These are phyloP conservation scores for Geosmithia flava DNA, from an alignment of 2,329 filamentous ascomycete species.

Conservation along the genomic window DNA sequence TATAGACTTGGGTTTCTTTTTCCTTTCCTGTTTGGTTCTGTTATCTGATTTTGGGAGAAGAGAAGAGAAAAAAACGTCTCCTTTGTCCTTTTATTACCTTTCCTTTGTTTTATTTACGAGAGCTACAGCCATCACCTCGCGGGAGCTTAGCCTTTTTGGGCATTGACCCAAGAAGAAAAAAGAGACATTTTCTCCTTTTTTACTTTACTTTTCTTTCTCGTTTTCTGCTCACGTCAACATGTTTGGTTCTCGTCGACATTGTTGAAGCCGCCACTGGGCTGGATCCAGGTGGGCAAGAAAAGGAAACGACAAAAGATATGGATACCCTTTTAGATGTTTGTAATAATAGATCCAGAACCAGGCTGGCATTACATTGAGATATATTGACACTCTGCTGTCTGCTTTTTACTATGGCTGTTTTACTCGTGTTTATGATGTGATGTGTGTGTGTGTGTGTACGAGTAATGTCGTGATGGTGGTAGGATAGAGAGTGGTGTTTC, in stretches of 20 bases:
- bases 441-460: no score
- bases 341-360: not conserved
- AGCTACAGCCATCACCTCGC: slow-evolving; percentile 4
- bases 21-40: not conserved
- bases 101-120: slow-evolving; percentile 4
- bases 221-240: not conserved
- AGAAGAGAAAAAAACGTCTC: not conserved
- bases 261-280: slow-evolving; percentile 2
- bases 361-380: not conserved
- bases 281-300: slow-evolving; percentile 1
- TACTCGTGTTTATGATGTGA: no score
- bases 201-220: not conserved
- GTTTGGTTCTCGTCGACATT: not conserved
- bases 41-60: not conserved
- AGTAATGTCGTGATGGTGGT: no score
- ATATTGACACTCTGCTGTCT: no score
- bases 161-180: slow-evolving; percentile 5
- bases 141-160: not conserved
- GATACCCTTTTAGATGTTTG: slow-evolving; percentile 3
- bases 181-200: no score
- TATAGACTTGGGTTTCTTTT: slow-evolving; percentile 12
- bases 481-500: no score
- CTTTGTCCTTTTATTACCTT: slow-evolving; percentile 6
- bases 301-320: not conserved
- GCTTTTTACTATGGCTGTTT: no score